Evolutionary conservation across 139 green algal species (phyloP), one percentile per base, ranked within the genome.

Genomic region (Mychonastes homosphaera): DNA sequence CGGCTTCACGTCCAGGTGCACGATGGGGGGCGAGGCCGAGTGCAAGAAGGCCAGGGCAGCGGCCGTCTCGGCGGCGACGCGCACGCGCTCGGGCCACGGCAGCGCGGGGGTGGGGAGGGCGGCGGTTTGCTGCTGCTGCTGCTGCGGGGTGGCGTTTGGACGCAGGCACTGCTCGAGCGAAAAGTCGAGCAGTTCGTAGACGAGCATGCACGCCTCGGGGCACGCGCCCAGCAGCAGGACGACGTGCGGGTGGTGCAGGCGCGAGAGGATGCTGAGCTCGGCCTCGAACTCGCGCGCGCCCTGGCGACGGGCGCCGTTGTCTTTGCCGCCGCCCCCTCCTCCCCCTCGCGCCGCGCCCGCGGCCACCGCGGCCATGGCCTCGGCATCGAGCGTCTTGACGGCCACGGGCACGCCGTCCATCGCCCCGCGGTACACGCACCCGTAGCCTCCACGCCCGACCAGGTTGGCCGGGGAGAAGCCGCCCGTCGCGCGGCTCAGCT

Each of bases 381-480:
- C 44, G 38, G 38, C 38, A 45, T 73, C 58, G 49, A 90, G 61
- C 46, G 84, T 70, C 73, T 95, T 95, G 19, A 95, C 79, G 2
- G 87, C 87, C 44, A 95, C 83, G 6, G 69, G 67, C 0, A 89
- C 69, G 4, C 84, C 86, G 52, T 90, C 81, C 63, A 95, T 65
- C 32, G 54, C 36, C 8, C 87, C 87, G 2, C 82, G 73, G 63
- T 79, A 94, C 58, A 95, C 87, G 7, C 88, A 44, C 23, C 62
- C 53, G 47, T 67, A 67, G 10, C 62, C 53, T 30, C 56, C 56
- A 39, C 71, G 65, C 50, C 49, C 33, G 4, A 65, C 71, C 40
- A 78, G 32, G 56, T 73, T 73, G 28, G 46, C 6, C 2, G 56
- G 19, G 47, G 38, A 62, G 57, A 75, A 75, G 45, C 46, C 54